Evolutionary conservation across 768 basidiomycete genomes (phyloP).

Genomic region (Boletus sp.): DNA sequence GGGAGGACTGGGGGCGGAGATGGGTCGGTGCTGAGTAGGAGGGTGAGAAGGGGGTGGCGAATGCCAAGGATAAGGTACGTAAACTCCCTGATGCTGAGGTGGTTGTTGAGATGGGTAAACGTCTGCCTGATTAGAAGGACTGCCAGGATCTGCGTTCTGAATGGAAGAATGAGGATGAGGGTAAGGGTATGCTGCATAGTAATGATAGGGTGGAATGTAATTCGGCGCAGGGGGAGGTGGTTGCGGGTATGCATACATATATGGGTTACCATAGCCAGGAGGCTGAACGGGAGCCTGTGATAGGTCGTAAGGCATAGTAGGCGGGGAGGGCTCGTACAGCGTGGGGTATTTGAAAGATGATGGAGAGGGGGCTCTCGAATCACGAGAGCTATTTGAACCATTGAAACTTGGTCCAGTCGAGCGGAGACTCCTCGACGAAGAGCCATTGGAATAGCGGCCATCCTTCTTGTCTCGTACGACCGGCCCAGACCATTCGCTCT

Average conservation of each 20-base stretch:
- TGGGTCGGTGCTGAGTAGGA: slow-evolving; percentile 41
- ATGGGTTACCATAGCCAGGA: slow-evolving; percentile 32
- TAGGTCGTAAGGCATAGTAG: slow-evolving; percentile 29
- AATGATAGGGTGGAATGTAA: slow-evolving; percentile 41
- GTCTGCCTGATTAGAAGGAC: slow-evolving; percentile 29
- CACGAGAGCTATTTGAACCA: slow-evolving; percentile 62
- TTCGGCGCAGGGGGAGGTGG: slow-evolving; percentile 35
- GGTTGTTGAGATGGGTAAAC: slow-evolving; percentile 33
- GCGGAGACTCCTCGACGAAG: slow-evolving; percentile 61
- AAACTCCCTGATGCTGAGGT: slow-evolving; percentile 31
- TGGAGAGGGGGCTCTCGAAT: slow-evolving; percentile 73
- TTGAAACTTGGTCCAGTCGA: slow-evolving; percentile 50
- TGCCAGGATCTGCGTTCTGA: slow-evolving; percentile 38
- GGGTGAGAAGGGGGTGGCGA: slow-evolving; percentile 38
- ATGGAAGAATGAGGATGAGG: slow-evolving; percentile 44
- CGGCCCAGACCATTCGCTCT: slow-evolving; percentile 77
- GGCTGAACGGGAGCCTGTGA: slow-evolving; percentile 32
- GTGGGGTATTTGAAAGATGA: slow-evolving; percentile 69
- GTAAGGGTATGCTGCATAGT: slow-evolving; percentile 51
- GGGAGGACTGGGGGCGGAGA: slow-evolving; percentile 31
- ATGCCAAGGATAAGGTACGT: slow-evolving; percentile 33
- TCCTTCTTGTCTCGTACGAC: slow-evolving; percentile 57
- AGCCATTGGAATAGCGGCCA: slow-evolving; percentile 50
- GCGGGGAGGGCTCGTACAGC: slow-evolving; percentile 59
- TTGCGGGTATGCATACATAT: slow-evolving; percentile 44